Percentiles rank a stretch among this genome's conserved stretches.
phyloP scores from a whole-genome alignment of 2,329 filamentous ascomycete species.

The Fusarium virguliforme region DNA sequence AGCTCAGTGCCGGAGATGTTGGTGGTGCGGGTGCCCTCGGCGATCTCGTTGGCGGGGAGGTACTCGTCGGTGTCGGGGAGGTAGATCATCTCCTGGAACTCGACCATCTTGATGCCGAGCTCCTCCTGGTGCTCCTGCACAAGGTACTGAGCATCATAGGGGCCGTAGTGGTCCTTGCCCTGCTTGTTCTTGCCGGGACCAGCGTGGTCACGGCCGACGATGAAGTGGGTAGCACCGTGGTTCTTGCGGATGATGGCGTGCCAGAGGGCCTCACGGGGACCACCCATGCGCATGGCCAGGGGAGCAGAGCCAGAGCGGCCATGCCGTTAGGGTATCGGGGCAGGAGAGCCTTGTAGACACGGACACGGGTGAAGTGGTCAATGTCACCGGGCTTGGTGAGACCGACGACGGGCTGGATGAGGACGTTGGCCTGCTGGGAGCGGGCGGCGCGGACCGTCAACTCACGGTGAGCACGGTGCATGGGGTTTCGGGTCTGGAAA shows the following conservation, averaged over 20 bases:
- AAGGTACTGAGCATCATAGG: constrained; percentile 96
- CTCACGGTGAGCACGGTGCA: constrained; percentile 99
- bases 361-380: constrained; percentile 99
- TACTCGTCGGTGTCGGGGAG: constrained; percentile 98
- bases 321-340: constrained; percentile 99
- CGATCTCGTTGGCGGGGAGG: constrained; percentile 91
- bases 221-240: constrained; percentile 98
- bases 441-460: constrained; percentile 97
- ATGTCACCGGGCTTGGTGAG: constrained; percentile 99
- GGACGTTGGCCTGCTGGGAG: constrained; percentile 95
- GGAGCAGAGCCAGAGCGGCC: constrained; percentile 95
- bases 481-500: constrained; percentile 99
- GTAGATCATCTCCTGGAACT: constrained; percentile 99
- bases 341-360: constrained; percentile 97
- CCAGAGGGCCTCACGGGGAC: constrained; percentile 98
- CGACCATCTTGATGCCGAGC: constrained; percentile 98
- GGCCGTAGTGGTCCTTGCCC: constrained; percentile 96
- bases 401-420: constrained; percentile 98
- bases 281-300: constrained; percentile 99
- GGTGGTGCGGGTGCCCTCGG: constrained; percentile 85
- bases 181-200: constrained; percentile 98
- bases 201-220: constrained; percentile 97
- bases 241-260: constrained; percentile 99
- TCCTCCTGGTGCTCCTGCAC: constrained; percentile 97
- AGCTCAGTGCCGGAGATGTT: constrained; percentile 94